Evolutionary conservation across 306 rosid genomes (phyloP), one percentile per base, ranked within the genome.

Genomic region (Cucurbita moschata): DNA sequence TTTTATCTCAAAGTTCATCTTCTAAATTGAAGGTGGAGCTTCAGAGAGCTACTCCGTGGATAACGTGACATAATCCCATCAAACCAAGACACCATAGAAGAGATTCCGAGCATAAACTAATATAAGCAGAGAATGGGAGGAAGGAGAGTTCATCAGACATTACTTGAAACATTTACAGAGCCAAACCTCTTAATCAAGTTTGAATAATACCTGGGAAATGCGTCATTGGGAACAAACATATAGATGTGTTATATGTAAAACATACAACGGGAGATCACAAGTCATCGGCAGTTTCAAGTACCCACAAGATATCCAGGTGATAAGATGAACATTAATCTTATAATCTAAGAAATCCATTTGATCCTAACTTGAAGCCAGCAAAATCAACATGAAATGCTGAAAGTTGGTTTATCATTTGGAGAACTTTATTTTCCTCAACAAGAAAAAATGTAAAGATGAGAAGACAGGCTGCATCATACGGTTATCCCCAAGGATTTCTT

Each of bases 401-500:
- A 76, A 77, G 70, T 80, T 84, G 79, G 81, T 79, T 76, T 71
- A 69, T 79, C 82, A 76, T 80, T 78, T 79, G 76, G 77, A 73
- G 82, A 82, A 83, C 75, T 87, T 91, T 91, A 91, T 89, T 95
- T 70, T 88, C 87, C 83, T 83, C 76, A 71, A 87, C 83, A 81
- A 75, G 78, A 83, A 83, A 84, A 84, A 85, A 76, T 88, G 60
- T 77, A 74, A 82, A 85, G 65, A 64, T 77, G 46, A 67, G 53
- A 15, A 39, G 44, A 21, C 50, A 75, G 70, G 82, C 42, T 67
- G 81, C 71, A 79, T 91, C 86, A 95, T 65, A 95, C 79, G 61
- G 92, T 76, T 77, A 95, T 89, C 53, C 93, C 96, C 85, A 84
- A 81, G 13, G 97, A 91, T 81, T 95, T 91, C 86, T 95, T 95